Evolutionary conservation across 1,139 yeast species (phyloP).

Genomic region (Candida neerlandica): DNA sequence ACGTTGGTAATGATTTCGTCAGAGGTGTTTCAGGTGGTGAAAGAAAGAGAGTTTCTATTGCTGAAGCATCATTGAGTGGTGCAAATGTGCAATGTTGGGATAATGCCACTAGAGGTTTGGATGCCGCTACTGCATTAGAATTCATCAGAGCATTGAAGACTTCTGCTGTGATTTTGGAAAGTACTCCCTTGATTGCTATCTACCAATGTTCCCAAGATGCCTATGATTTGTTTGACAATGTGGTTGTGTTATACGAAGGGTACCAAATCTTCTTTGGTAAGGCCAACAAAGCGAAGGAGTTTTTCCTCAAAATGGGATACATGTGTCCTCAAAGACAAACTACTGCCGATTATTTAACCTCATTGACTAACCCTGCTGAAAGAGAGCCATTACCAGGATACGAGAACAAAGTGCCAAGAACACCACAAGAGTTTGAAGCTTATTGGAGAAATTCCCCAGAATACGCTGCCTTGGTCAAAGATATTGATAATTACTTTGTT

Average conservation of each 20-base stretch:
- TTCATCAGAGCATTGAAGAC: conserved; percentile 69
- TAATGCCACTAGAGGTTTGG: conserved; percentile 62
- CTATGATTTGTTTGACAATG: conserved; percentile 70
- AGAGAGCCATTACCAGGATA: conserved; percentile 56
- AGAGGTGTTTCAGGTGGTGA: conserved; percentile 48
- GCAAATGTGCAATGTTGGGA: conserved; percentile 57
- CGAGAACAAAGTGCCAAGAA: conserved; percentile 31
- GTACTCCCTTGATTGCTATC: conserved; percentile 71
- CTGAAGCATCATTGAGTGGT: conserved; percentile 40
- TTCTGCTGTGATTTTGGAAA: conserved; percentile 56
- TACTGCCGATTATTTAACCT: conserved; percentile 79
- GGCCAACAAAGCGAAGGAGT: conserved; percentile 45
- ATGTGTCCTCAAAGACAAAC: conserved; percentile 76
- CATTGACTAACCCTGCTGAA: conserved; percentile 75
- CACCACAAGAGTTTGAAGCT: conserved; percentile 27
- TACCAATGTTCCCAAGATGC: conserved; percentile 89
- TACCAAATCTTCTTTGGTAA: conserved; percentile 77
- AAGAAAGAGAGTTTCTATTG: conserved; percentile 45
- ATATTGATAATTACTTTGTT: conserved; percentile 22
- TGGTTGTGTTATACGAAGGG: conserved; percentile 71
- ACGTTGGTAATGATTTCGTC: conserved; percentile 37
- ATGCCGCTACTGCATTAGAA: conserved; percentile 66
- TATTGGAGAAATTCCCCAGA: conserved; percentile 29
- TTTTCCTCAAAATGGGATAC: conserved; percentile 69
- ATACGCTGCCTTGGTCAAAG: conserved; percentile 16